Percentiles rank a stretch among this genome's conserved stretches.
Conservation (phyloP, 495 filamentous ascomycete genomes). For the Aspergillus homomorphus region DNA sequence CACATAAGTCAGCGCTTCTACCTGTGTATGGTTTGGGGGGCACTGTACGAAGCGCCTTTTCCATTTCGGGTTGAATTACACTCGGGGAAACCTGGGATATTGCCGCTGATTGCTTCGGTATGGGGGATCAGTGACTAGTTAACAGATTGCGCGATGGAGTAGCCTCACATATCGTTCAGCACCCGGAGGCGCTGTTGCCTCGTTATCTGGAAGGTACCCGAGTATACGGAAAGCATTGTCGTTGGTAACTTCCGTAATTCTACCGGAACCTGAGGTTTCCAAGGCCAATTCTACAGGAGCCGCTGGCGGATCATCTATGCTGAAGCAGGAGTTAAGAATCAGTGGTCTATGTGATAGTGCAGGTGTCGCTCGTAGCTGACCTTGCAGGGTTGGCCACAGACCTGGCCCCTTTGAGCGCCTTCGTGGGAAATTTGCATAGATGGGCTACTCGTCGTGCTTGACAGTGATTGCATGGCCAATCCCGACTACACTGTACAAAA, state of each 20-base stretch:
- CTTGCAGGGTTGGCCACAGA: constrained; percentile 9
- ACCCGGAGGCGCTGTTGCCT: constrained; percentile 12
- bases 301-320: background rate
- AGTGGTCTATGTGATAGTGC: background rate
- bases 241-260: background rate
- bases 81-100: background rate
- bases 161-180: constrained; percentile 12
- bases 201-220: constrained; percentile 27
- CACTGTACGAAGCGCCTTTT: constrained; percentile 22
- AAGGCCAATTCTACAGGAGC: background rate
- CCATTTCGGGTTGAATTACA: constrained; percentile 20
- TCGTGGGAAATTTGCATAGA: constrained; percentile 28
- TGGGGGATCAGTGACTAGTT: constrained; percentile 2
- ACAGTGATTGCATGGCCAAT: constrained; percentile 38
- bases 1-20: constrained; percentile 4
- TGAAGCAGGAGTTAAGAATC: background rate
- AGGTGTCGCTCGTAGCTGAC: constrained; percentile 8
- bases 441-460: constrained; percentile 30
- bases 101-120: background rate
- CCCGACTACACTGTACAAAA: constrained; percentile 29
- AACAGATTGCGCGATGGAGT: background rate
- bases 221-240: constrained; percentile 24
- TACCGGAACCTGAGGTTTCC: background rate
- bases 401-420: constrained; percentile 5
- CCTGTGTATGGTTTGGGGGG: constrained; percentile 35